These are phyloP conservation scores for Aspergillus wentii DNA, from an alignment of 495 filamentous ascomycete species.

Conservation along the genomic window DNA sequence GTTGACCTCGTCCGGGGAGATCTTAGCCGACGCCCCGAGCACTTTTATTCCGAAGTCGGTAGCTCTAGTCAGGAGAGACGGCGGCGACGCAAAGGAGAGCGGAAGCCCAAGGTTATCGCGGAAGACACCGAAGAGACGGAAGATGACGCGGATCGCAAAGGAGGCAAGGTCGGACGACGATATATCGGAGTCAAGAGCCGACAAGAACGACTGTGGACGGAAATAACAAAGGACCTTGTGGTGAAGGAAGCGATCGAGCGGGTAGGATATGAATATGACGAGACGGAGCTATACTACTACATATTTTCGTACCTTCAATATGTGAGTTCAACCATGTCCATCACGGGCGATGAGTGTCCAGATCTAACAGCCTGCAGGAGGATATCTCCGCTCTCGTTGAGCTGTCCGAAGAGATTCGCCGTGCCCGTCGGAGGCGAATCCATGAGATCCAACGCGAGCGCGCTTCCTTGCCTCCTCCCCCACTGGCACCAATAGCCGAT, in stretches of 20 bases:
- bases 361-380: constrained; percentile 55
- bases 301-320: constrained; percentile 86
- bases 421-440: constrained; percentile 67
- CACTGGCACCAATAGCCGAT: constrained; percentile 1
- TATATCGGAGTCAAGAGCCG: constrained; percentile 34
- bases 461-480: constrained; percentile 33
- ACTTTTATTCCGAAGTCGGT: no score
- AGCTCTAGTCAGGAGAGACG: no score
- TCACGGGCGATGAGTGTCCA: no score
- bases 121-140: constrained; percentile 11
- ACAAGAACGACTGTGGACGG: constrained; percentile 82
- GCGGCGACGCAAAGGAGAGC: constrained; percentile 2
- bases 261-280: constrained; percentile 84
- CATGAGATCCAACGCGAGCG: constrained; percentile 80
- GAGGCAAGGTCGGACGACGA: constrained; percentile 32
- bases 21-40: no score
- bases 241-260: constrained; percentile 81
- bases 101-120: constrained; percentile 5
- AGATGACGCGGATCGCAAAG: constrained; percentile 18
- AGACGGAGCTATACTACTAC: constrained; percentile 86
- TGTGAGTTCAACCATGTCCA: constrained; percentile 50
- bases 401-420: constrained; percentile 75
- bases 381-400: constrained; percentile 81
- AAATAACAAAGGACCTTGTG: constrained; percentile 93
- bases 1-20: no score